Evolutionary conservation across 768 basidiomycete species (phyloP).

Genomic region (Filobasidium floriforme): DNA sequence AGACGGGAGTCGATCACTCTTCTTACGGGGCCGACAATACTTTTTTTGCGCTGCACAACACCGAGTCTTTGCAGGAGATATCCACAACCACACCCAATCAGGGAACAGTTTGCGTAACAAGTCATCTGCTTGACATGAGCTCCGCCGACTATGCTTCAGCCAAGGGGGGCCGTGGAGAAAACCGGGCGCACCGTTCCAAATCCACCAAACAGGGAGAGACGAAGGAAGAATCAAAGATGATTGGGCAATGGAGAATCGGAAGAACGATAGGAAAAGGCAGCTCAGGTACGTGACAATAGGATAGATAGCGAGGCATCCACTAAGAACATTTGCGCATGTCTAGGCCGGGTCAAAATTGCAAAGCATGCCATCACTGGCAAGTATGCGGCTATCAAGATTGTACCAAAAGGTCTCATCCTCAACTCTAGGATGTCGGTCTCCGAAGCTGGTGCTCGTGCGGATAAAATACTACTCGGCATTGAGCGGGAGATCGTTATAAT

Average conservation of each 20-base stretch:
- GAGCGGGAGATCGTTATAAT: slow-evolving; percentile 94
- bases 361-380: slow-evolving; percentile 79
- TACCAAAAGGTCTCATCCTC: slow-evolving; percentile 64
- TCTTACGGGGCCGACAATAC: too few relatives aligned
- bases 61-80: too few relatives aligned
- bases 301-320: background rate
- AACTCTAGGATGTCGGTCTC: slow-evolving; percentile 62
- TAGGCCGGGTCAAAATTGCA: slow-evolving; percentile 84
- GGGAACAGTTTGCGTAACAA: too few relatives aligned
- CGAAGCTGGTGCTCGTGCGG: slow-evolving; percentile 63
- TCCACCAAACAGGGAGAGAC: background rate
- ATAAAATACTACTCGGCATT: slow-evolving; percentile 68
- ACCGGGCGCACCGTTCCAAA: background rate
- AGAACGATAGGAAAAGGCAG: slow-evolving; percentile 73
- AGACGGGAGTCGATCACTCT: too few relatives aligned
- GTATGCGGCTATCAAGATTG: slow-evolving; percentile 89
- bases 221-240: slow-evolving; percentile 46
- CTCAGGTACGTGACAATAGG: slow-evolving; percentile 53
- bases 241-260: slow-evolving; percentile 76
- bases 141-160: too few relatives aligned
- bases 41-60: too few relatives aligned
- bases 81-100: too few relatives aligned
- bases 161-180: background rate
- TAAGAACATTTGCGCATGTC: slow-evolving; percentile 1
- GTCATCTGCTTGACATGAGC: too few relatives aligned